phyloP scores from a whole-genome alignment of 805 yeast genomes.

The Pichia nakasei region DNA sequence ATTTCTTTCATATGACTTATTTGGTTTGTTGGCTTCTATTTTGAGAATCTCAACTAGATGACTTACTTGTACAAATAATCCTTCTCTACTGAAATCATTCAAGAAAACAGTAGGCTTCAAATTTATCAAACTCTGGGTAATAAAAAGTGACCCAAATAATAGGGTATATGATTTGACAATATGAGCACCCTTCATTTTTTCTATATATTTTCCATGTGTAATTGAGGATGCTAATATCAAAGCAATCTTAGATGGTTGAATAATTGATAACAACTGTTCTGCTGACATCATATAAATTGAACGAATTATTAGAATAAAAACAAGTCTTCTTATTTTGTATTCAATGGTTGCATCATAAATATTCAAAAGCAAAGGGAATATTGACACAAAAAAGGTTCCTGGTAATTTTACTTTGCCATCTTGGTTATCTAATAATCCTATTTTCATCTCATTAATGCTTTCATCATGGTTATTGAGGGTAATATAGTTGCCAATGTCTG shows the following conservation, averaged over 20 bases:
- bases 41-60: slow-evolving; percentile 14
- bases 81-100: slow-evolving; percentile 57
- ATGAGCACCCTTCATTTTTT: slow-evolving; percentile 7
- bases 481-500: slow-evolving; percentile 24
- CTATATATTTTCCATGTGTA: slow-evolving; percentile 38
- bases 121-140: slow-evolving; percentile 36
- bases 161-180: slow-evolving; percentile 30
- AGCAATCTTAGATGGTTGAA: slow-evolving; percentile 32
- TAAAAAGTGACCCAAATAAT: slow-evolving; percentile 42
- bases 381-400: slow-evolving; percentile 32
- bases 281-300: slow-evolving; percentile 35
- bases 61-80: slow-evolving; percentile 47
- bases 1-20: too few species aligned
- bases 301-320: slow-evolving; percentile 45
- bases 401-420: slow-evolving; percentile 17
- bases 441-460: slow-evolving; percentile 25
- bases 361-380: slow-evolving; percentile 47
- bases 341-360: slow-evolving; percentile 70
- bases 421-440: slow-evolving; percentile 24
- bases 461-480: not conserved
- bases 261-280: slow-evolving; percentile 22
- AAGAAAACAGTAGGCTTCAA: slow-evolving; percentile 38
- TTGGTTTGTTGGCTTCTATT: not conserved
- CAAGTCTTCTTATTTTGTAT: slow-evolving; percentile 49
- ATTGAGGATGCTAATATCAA: slow-evolving; percentile 51